These are phyloP conservation scores for Penicillium sumatraense DNA, from an alignment of 2,329 filamentous ascomycete genomes.

Conservation along the genomic window DNA sequence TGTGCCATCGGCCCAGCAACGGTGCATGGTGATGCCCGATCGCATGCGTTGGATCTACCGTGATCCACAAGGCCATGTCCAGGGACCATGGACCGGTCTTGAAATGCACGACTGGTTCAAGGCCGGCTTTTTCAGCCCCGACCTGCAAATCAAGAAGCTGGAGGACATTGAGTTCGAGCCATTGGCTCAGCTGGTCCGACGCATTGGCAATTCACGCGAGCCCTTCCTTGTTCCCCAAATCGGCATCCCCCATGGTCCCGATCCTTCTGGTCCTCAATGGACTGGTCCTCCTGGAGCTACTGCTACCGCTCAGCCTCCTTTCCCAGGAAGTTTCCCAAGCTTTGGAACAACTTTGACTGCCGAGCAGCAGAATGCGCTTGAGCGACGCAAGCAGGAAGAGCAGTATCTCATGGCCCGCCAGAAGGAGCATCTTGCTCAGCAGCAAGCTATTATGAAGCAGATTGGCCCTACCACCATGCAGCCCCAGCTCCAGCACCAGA, in stretches of 20 bases:
- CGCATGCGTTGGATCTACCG: slow-evolving; percentile 98
- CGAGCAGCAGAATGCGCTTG: slow-evolving; percentile 96
- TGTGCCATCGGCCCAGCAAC: slow-evolving; percentile 69
- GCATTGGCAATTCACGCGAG: slow-evolving; percentile 96
- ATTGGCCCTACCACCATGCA: slow-evolving; percentile 61
- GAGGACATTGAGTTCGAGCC: slow-evolving; percentile 96
- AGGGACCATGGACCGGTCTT: slow-evolving; percentile 92
- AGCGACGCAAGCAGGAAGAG: slow-evolving; percentile 96
- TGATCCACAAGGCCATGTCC: slow-evolving; percentile 87
- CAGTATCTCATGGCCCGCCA: slow-evolving; percentile 96
- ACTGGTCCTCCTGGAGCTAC: slow-evolving; percentile 51
- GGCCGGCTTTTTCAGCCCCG: slow-evolving; percentile 93
- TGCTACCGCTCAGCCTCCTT: slow-evolving; percentile 78
- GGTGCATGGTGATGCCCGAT: slow-evolving; percentile 98
- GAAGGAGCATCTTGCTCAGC: slow-evolving; percentile 87
- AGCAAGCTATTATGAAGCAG: slow-evolving; percentile 77
- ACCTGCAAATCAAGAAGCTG: slow-evolving; percentile 90
- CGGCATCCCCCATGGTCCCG: slow-evolving; percentile 85
- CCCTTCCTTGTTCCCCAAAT: slow-evolving; percentile 98
- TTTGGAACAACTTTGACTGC: slow-evolving; percentile 96
- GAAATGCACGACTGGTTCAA: slow-evolving; percentile 99
- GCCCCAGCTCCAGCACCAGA: slow-evolving; percentile 83
- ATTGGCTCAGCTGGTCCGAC: slow-evolving; percentile 87
- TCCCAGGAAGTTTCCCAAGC: slow-evolving; percentile 87
- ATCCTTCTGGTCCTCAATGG: slow-evolving; percentile 59